Evolutionary conservation across 2,329 filamentous ascomycete species (phyloP).

Genomic region (Ophiosphaerella herpotricha): DNA sequence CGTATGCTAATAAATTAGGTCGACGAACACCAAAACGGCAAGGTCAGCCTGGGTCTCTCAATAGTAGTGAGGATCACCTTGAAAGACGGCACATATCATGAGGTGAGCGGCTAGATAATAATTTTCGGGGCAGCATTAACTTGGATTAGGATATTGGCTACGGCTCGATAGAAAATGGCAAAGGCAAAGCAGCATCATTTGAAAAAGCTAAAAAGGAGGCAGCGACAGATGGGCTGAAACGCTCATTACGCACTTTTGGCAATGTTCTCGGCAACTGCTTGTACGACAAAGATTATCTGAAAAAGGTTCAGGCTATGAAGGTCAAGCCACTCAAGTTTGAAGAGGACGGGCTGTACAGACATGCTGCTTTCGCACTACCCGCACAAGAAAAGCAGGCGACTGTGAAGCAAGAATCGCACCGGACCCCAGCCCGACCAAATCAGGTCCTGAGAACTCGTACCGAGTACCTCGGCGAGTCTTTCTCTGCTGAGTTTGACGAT

Average conservation of each 20-base stretch:
- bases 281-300: slow-evolving; percentile 93
- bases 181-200: slow-evolving; percentile 92
- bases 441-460: slow-evolving; percentile 33
- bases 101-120: slow-evolving; percentile 53
- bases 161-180: slow-evolving; percentile 93
- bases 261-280: slow-evolving; percentile 98
- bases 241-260: slow-evolving; percentile 87
- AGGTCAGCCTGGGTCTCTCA: slow-evolving; percentile 82
- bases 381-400: slow-evolving; percentile 38
- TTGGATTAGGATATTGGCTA: slow-evolving; percentile 79
- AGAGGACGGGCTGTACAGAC: slow-evolving; percentile 78
- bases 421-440: slow-evolving; percentile 27
- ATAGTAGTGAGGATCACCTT: slow-evolving; percentile 90
- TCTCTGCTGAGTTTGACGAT: slow-evolving; percentile 56
- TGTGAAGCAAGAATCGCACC: slow-evolving; percentile 35
- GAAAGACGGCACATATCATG: slow-evolving; percentile 92
- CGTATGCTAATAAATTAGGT: slow-evolving; percentile 52
- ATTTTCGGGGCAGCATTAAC: slow-evolving; percentile 8
- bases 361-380: slow-evolving; percentile 69
- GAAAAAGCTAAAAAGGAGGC: slow-evolving; percentile 99
- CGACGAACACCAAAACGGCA: slow-evolving; percentile 80
- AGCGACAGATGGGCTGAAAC: slow-evolving; percentile 90
- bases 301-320: slow-evolving; percentile 89
- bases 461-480: slow-evolving; percentile 41
- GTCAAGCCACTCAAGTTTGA: slow-evolving; percentile 77